Conservation (phyloP, 148 eudicot species). For the Cornus controversa region DNA sequence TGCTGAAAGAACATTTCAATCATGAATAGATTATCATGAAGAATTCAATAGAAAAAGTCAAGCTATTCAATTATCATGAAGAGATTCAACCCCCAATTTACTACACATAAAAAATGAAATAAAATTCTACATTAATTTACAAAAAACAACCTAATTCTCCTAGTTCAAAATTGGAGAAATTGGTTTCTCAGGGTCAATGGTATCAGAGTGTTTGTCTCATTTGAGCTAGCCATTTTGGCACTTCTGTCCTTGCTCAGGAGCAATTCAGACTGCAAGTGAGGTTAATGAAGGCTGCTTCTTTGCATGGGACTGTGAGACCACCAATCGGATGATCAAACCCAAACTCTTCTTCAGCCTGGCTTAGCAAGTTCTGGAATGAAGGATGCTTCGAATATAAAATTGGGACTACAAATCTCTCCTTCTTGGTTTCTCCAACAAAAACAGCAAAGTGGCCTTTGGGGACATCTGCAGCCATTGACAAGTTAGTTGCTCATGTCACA, state of each 20-base stretch:
- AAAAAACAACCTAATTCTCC: neutral
- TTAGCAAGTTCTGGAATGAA: constrained; percentile 41
- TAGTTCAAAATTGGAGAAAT: neutral
- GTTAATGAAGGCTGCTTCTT: constrained; percentile 33
- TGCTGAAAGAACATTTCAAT: neutral
- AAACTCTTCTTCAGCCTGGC: constrained; percentile 44
- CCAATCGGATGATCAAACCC: constrained; percentile 56
- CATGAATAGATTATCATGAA: too few relatives aligned
- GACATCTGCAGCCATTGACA: constrained; percentile 19
- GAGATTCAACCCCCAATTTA: neutral
- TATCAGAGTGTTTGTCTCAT: neutral
- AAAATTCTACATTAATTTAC: neutral
- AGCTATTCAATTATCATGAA: neutral
- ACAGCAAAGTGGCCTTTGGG: constrained; percentile 61
- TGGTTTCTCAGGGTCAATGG: neutral
- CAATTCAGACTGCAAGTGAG: constrained; percentile 26
- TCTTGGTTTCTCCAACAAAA: constrained; percentile 41
- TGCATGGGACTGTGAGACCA: constrained; percentile 28
- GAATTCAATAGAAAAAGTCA: too few relatives aligned
- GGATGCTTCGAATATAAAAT: constrained; percentile 44
- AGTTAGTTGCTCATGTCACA: too few relatives aligned
- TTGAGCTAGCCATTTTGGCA: neutral
- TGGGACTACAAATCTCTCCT: constrained; percentile 45
- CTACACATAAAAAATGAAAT: too few relatives aligned
- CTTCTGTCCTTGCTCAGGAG: neutral